Conservation (phyloP, 805 yeast genomes). For the Diddensiella santjacobensis region DNA sequence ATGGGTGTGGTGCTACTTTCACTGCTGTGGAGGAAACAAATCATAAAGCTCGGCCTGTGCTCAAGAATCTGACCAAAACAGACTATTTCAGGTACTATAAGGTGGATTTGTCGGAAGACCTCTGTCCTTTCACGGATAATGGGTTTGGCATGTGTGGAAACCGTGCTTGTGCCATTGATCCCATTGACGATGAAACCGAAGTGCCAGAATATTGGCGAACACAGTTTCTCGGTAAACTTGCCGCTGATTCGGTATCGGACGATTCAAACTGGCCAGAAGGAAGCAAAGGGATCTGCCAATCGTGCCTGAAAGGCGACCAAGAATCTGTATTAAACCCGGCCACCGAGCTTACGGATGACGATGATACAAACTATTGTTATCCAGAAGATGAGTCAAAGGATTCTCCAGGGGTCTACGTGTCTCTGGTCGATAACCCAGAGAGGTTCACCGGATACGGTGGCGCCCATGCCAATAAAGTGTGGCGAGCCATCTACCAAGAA, state of each 20-base stretch:
- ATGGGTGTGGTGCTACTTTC: slow-evolving; percentile 29
- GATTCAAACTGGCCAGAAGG: slow-evolving; percentile 10
- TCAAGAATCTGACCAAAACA: slow-evolving; percentile 58
- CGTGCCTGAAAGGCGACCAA: slow-evolving; percentile 24
- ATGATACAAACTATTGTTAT: slow-evolving; percentile 34
- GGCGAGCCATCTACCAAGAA: slow-evolving; percentile 90
- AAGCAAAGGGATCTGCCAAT: slow-evolving; percentile 3
- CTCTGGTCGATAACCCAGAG: slow-evolving; percentile 85
- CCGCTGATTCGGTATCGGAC: slow-evolving; percentile 33
- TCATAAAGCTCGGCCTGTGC: slow-evolving; percentile 47
- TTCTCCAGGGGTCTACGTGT: slow-evolving; percentile 63
- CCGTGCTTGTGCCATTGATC: slow-evolving; percentile 85
- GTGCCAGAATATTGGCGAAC: slow-evolving; percentile 73
- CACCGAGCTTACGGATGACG: slow-evolving; percentile 20
- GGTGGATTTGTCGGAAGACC: slow-evolving; percentile 60
- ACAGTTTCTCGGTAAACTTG: slow-evolving; percentile 57
- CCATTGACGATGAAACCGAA: slow-evolving; percentile 68
- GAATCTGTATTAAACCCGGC: slow-evolving; percentile 19
- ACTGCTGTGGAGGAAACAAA: slow-evolving; percentile 52
- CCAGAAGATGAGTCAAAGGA: slow-evolving; percentile 40
- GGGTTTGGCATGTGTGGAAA: slow-evolving; percentile 78
- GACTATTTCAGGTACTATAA: slow-evolving; percentile 88
- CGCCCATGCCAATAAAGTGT: slow-evolving; percentile 82
- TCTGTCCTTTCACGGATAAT: slow-evolving; percentile 86
- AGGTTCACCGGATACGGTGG: slow-evolving; percentile 97